Base-by-base conservation (phyloP, 2,329 filamentous ascomycete genomes). In the Geosmithia putterillii region DNA sequence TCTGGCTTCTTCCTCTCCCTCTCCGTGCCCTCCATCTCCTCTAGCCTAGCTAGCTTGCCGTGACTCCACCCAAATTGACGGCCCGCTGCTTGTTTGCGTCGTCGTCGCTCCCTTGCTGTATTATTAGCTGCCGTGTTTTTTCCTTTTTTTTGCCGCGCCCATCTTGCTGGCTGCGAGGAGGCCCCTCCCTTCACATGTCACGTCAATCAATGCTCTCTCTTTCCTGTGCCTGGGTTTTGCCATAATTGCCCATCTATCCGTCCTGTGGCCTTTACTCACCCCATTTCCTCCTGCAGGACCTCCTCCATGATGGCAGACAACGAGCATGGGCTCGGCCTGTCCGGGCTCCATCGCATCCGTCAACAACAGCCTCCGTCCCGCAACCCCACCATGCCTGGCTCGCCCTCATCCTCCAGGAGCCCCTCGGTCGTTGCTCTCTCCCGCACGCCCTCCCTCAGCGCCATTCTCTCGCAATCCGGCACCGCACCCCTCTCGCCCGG, bases 291-390 rank as follows among this genome's bases (percentile, higher is more conserved):
- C n/a, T 36, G 17, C 25, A 44, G 42, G 25, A 94, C 86, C 69
- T 86, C 86, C 56, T 79, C 87, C 56, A 75, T 94, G 58, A 76
- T 94, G 59, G 73, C 79, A 51, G 88, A 90, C 63, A 86, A 90
- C 65, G 88, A 94, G 57, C 85, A 92, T 71, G 86, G 86, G 53
- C 67, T 92, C 49, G 86, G 86, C 44, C 74, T 83, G 38, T 94
- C 87, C 45, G 89, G 92, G 51, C 74, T 98, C 57, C 83, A 89
- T 59, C 84, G 92, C 55, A 98, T 98, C 61, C 85, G 92, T 60
- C 90, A 95, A 63, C 82, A 88, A 55, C 83, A 83, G 47, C 74
- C 61, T 42, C 56, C 78, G 35, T 68, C 76, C 45, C 73, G 81
- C 59, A 70, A 74, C 42, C 71, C 82, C 45, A 82, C 82, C 22